phyloP scores from a whole-genome alignment of 1,139 yeast species.

The Yamadazyma dushanensis region DNA sequence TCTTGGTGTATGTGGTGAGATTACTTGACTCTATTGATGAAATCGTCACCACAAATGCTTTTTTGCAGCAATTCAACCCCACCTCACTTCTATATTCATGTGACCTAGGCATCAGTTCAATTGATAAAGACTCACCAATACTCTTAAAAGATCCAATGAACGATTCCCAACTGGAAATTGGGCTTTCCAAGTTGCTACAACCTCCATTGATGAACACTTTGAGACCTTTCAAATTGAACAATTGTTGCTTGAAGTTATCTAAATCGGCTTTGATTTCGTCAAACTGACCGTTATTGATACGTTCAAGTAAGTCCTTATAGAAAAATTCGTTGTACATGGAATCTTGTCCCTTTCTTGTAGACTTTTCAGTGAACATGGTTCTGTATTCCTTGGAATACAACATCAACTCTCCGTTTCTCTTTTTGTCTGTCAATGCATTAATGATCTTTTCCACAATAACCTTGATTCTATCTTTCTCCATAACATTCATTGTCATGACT shows the following conservation, averaged over 20 bases:
- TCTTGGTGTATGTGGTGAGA: constrained; percentile 57
- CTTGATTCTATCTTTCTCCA: constrained; percentile 71
- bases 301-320: constrained; percentile 47
- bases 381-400: constrained; percentile 62
- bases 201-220: constrained; percentile 76
- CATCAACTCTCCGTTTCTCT: constrained; percentile 77
- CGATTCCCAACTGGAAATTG: constrained; percentile 63
- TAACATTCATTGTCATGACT: constrained; percentile 62
- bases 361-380: constrained; percentile 52
- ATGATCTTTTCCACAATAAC: constrained; percentile 73
- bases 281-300: constrained; percentile 55
- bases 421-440: constrained; percentile 74
- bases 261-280: constrained; percentile 51
- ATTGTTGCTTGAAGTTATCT: constrained; percentile 52
- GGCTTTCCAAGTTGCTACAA: constrained; percentile 46
- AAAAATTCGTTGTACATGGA: constrained; percentile 61
- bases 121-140: constrained; percentile 5
- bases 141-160: constrained; percentile 29
- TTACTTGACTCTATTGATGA: constrained; percentile 91
- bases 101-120: constrained; percentile 51
- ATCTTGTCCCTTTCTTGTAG: constrained; percentile 70
- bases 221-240: constrained; percentile 62
- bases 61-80: constrained; percentile 53
- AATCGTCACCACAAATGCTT: constrained; percentile 67
- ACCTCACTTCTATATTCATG: constrained; percentile 53